A percentile compares a stretch with the other conserved stretches of the same genome.
These are phyloP conservation scores for Inosperma sp. DNA, from an alignment of 768 basidiomycete species.

Conservation along the genomic window DNA sequence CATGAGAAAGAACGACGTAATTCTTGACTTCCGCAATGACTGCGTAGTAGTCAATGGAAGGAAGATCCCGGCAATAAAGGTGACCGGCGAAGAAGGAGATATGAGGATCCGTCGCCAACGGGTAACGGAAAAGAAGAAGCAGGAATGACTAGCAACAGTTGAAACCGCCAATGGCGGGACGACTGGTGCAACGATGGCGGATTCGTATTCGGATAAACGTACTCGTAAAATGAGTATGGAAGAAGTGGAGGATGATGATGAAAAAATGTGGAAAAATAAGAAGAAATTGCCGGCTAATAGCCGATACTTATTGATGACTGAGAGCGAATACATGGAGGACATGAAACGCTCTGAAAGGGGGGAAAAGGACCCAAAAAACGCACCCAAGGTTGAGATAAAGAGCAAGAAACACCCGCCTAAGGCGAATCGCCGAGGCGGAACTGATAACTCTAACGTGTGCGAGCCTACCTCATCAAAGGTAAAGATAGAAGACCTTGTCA, in stretches of 20 bases:
- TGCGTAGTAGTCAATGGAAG: conserved; percentile 10
- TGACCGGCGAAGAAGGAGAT: conserved; percentile 5
- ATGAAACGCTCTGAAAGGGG: no score
- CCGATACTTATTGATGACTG: no score
- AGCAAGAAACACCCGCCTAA: neutral
- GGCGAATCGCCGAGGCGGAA: neutral
- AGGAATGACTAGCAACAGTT: neutral
- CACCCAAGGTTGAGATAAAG: neutral
- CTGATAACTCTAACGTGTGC: conserved; percentile 3
- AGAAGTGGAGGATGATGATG: neutral
- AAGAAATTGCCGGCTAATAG: no score
- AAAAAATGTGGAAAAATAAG: no score
- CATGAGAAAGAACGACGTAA: conserved; percentile 21
- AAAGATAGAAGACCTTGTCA: conserved; percentile 12
- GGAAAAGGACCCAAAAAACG: neutral
- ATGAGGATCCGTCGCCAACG: neutral
- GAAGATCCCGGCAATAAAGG: neutral
- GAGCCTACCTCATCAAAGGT: conserved; percentile 17
- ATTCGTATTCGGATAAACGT: no score
- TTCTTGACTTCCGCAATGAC: conserved; percentile 23
- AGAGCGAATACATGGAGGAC: no score
- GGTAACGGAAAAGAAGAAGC: conserved; percentile 2
- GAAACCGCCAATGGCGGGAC: neutral
- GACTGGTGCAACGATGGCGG: neutral
- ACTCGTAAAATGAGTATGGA: neutral